phyloP scores from a whole-genome alignment of 208 protist species.

The Crithidia brevicula region DNA sequence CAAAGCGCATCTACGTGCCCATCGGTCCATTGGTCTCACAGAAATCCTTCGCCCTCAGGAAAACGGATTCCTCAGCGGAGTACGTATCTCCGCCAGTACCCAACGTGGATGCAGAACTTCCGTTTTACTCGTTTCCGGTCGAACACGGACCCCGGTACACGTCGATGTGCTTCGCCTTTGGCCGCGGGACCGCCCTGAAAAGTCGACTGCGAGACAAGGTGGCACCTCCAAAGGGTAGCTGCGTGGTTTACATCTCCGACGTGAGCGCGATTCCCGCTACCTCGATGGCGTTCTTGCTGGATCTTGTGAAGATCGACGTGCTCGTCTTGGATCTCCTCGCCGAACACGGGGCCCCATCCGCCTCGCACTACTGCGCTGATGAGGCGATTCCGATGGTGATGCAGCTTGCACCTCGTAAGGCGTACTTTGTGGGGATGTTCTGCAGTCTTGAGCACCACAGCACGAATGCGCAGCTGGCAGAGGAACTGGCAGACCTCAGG shows the following conservation, averaged over 20 bases:
- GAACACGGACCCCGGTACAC: conserved; percentile 81
- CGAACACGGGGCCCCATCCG: conserved; percentile 42
- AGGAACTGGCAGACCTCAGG: conserved; percentile 46
- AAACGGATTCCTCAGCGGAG: no score
- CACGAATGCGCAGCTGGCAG: conserved; percentile 43
- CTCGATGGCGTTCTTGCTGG: conserved; percentile 68
- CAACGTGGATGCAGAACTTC: conserved; percentile 26
- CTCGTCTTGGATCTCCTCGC: conserved; percentile 79
- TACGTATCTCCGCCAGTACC: background rate
- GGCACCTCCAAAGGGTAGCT: conserved; percentile 29
- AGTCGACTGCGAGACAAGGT: conserved; percentile 29
- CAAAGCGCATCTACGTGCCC: conserved; percentile 55
- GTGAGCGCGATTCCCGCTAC: conserved; percentile 51
- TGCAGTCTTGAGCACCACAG: conserved; percentile 74
- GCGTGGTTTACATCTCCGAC: conserved; percentile 88
- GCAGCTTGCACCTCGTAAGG: conserved; percentile 41
- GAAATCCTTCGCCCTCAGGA: background rate
- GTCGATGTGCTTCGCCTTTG: conserved; percentile 87
- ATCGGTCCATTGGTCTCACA: conserved; percentile 17
- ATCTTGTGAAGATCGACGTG: conserved; percentile 85
- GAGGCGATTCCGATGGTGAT: conserved; percentile 63
- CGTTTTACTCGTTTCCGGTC: conserved; percentile 76
- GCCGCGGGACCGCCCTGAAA: conserved; percentile 61
- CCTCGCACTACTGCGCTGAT: conserved; percentile 81
- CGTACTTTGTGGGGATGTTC: conserved; percentile 87